Conservation (phyloP, 441 rosid species). For the Eutrema salsugineum region DNA sequence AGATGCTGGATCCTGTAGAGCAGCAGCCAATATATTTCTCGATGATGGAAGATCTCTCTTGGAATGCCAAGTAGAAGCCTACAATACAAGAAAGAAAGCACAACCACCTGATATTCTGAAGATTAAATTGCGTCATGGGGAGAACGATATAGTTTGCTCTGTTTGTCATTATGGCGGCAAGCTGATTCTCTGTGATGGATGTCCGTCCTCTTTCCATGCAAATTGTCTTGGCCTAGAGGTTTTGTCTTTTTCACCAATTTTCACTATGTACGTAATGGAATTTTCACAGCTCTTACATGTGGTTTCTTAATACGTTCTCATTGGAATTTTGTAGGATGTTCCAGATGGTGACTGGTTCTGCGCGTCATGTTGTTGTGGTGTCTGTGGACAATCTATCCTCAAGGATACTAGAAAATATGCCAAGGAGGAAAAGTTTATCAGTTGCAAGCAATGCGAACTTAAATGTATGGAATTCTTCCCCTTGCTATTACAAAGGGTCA, state of each 20-base stretch:
- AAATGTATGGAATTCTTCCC: conserved; percentile 48
- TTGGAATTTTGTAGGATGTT: conserved; percentile 36
- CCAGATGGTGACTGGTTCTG: conserved; percentile 76
- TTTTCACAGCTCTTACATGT: background rate
- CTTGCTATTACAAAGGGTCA: background rate
- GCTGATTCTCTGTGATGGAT: conserved; percentile 51
- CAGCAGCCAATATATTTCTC: conserved; percentile 55
- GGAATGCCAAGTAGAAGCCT: conserved; percentile 57
- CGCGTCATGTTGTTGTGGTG: conserved; percentile 53
- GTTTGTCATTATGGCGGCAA: conserved; percentile 61
- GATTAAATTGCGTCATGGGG: conserved; percentile 23
- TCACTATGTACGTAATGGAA: background rate
- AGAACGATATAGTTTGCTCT: conserved; percentile 48
- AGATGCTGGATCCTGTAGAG: conserved; percentile 34
- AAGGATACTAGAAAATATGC: conserved; percentile 26
- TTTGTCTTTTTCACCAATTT: background rate
- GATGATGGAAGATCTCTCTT: conserved; percentile 81
- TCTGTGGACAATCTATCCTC: conserved; percentile 39
- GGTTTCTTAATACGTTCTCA: conserved; percentile 13
- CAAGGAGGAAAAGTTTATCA: conserved; percentile 31
- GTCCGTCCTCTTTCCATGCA: conserved; percentile 61
- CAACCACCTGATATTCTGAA: conserved; percentile 22
- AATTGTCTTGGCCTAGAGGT: conserved; percentile 57
- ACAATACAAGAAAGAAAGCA: conserved; percentile 29
- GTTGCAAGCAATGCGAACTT: conserved; percentile 64